Evolutionary conservation across 495 filamentous ascomycete species (phyloP).

Genomic region (Penicillium macrosclerotiorum): DNA sequence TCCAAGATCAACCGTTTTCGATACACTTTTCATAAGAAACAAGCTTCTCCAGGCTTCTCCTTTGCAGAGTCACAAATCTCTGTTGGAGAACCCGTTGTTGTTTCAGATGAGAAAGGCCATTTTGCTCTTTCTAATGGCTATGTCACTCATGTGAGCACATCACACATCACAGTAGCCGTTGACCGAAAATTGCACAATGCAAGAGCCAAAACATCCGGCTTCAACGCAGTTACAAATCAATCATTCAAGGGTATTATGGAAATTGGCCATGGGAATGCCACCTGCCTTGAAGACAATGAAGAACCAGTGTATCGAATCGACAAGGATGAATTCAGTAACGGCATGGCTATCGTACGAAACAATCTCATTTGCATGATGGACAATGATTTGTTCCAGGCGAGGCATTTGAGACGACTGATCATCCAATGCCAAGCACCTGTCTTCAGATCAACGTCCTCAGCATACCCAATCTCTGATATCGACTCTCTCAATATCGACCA

Average conservation of each 20-base stretch:
- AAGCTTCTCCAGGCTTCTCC: conserved; percentile 58
- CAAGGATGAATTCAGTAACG: conserved; percentile 97
- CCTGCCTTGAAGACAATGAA: conserved; percentile 44
- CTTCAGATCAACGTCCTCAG: conserved; percentile 65
- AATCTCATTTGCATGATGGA: conserved; percentile 92
- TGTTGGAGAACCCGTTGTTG: conserved; percentile 85
- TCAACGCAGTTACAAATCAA: conserved; percentile 74
- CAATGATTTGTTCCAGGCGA: conserved; percentile 68
- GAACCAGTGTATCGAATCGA: conserved; percentile 79
- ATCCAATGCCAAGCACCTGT: conserved; percentile 67
- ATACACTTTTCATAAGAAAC: conserved; percentile 76
- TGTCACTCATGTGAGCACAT: conserved; percentile 69
- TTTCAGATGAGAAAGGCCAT: conserved; percentile 95
- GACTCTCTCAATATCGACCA: conserved; percentile 80
- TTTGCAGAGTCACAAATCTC: conserved; percentile 90
- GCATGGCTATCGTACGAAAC: conserved; percentile 91
- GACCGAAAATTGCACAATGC: conserved; percentile 86
- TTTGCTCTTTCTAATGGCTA: conserved; percentile 92
- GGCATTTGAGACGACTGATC: conserved; percentile 71
- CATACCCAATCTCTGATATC: conserved; percentile 52
- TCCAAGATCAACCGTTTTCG: conserved; percentile 86
- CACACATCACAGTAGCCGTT: conserved; percentile 78
- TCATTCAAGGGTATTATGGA: conserved; percentile 91
- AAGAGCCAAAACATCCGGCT: conserved; percentile 68
- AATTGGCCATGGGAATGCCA: conserved; percentile 53